Evolutionary conservation across 805 yeast species (phyloP), one percentile per base, ranked within the genome.

Genomic region (Suhomyces pyralidae): DNA sequence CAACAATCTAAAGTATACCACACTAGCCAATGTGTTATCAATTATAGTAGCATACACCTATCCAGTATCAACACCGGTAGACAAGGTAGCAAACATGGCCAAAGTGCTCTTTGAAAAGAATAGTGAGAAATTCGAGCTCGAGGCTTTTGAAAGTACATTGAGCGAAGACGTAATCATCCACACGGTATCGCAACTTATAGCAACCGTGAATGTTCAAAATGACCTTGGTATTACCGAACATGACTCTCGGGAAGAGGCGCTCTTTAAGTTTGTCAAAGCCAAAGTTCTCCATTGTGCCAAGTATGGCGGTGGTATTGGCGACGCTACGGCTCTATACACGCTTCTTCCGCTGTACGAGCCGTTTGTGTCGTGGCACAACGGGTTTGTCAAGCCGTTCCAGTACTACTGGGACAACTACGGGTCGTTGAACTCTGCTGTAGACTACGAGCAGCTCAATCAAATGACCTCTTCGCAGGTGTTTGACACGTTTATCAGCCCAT

Each of bases 401-500:
- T 68, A 67, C 55, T 73, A 62, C 53, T 64, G 69, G 65, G 60
- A 55, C 17, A 62, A 61, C 48, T 65, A 62, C 50, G 73, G 63
- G 1, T 34, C 53, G 1, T 19, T 57, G 2, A 45, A 52, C 26
- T 45, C 45, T 2, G 20, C 52, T 4, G 32, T 53, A 2, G 54
- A 46, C 10, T 58, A 62, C 28, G 55, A 58, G 24, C 57, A 60
- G 1, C 63, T 60, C 43, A 48, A 61, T 4, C 48, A 47, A 8
- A 26, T 63, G 20, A 38, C 36, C 1, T 40, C 58, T 36, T 38
- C 51, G 3, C 63, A 58, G 6, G 51, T 58, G 38, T 70, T 71
- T 44, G 54, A 61, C 3, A 51, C 51, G 5, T 58, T 72, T 12
- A 55, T 66, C 2, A 46, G 43, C 1, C 76, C 77, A 0, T 52